Base-by-base conservation (phyloP, 441 rosid species). In the Arabidopsis lyrata region DNA sequence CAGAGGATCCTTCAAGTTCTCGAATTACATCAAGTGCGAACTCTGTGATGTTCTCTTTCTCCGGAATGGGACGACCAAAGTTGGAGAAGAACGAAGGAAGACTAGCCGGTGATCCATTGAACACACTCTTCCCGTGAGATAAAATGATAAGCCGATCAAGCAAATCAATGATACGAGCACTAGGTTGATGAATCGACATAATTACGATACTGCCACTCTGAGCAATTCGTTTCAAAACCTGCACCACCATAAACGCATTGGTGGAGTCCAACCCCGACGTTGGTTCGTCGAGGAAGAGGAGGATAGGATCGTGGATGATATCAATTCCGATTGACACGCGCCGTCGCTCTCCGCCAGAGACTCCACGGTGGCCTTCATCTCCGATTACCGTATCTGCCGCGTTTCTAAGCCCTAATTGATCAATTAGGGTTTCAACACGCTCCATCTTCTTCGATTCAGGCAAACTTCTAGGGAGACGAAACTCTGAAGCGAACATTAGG, bases 171-270 rank as follows among this genome's bases (percentile, higher is more conserved):
- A 91, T 90, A 72, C 98, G 76, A 69, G 56, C 81, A 72, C 97
- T 91, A 71, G 98, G 98, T 70, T 93, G 98, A 74, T 89, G 97
- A 22, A 90, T 87, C 18, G 98, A 84, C 95, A 89, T 89, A 69
- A 90, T 83, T 18, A 90, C 94, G 4, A 90, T 85, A 77, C 97
- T 90, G 9, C 95, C 97, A 14, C 90, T 80, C 24, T 61, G 77
- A 24, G 98, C 94, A 0, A 93, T 93, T 41, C 86, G 86, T 80
- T 90, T 88, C 7, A 93, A 85, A 81, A 89, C 87, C 22, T 93
- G 91, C 47, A 89, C 98, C 13, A 91, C 98, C 72, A 87, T 86
- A 47, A 80, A 87, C 60, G 96, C 96, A 15, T 90, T 89, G 1
- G 94, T 85, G 0, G 98, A 93, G 75, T 93, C 97, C 24, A 91